Base-by-base conservation (phyloP, 106 monocot species). In the Iris macrosiphon region DNA sequence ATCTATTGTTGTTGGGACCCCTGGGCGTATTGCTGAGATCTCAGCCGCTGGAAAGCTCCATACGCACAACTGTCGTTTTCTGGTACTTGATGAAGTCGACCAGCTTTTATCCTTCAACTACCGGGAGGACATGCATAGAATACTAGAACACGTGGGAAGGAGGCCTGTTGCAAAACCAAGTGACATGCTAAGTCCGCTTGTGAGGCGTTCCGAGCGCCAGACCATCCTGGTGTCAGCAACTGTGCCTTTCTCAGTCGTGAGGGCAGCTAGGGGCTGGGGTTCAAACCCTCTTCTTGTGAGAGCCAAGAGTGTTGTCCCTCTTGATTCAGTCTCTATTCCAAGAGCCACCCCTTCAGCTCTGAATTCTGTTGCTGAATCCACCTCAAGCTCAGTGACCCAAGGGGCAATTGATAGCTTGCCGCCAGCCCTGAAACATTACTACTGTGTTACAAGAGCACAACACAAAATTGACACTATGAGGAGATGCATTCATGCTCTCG, bases 101-200 rank as follows among this genome's bases (percentile, higher is more conserved):
- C 87, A 80, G 58, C 80, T 98, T 23, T 54, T 98, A 24, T 77
- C 98, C 23, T 98, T 98, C 63, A 98, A 89, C 59, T 98, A 72
- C 60, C 67, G 98, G 44, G 98, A 98, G 59, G 98, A 98, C 35
- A 98, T 98, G 80, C 90, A 91, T 66, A 62, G 98, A 72, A 91
- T 91, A 47, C 41, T 98, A 5, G 98, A 91, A 52, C 98, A 98
- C 79, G 98, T 98, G 4, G 96, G 96, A 38, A 85, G 59, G 57
- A 85, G 42, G 52, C 56, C 72, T 11, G 60, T 71, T 37, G 26
- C 69, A 28, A 45, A 60, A 15, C 33, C 69, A 3, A 71, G 49
- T 34, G 59, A 49, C 25, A 41, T 65, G 12, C 61, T 79, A 45
- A 74, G 79, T 1, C 73, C 72, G 7, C 60, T 81, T 62, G 75